Conservation (phyloP, 2,329 filamentous ascomycete genomes). For the Penicillium sp. region DNA sequence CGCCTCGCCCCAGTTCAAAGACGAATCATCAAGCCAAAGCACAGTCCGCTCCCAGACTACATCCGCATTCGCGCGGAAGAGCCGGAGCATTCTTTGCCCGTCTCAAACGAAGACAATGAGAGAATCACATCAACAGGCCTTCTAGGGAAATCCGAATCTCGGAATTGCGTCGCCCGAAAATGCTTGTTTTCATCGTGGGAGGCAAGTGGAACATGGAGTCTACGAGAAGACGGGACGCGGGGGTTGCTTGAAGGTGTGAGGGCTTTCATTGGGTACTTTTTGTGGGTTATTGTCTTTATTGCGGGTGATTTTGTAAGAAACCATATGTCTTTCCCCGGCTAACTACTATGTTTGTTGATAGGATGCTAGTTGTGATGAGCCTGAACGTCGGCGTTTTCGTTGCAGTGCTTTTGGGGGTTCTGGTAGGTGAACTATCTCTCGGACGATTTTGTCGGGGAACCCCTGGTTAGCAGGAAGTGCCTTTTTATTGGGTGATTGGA, state of each 20-base stretch:
- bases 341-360: background rate
- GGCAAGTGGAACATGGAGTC: conserved; percentile 4
- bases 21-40: background rate
- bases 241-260: background rate
- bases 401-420: background rate
- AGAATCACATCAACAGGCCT: background rate
- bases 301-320: background rate
- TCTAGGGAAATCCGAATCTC: background rate
- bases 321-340: background rate
- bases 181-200: background rate
- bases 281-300: background rate
- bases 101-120: background rate
- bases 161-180: background rate
- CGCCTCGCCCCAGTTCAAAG: background rate
- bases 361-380: conserved; percentile 10
- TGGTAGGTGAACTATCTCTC: conserved; percentile 5
- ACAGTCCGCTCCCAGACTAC: conserved; percentile 2
- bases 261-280: conserved; percentile 8
- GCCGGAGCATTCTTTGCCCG: background rate
- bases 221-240: conserved; percentile 1
- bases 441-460: conserved; percentile 4
- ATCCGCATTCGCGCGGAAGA: background rate
- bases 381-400: conserved; percentile 7
- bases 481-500: background rate
- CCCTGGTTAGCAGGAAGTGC: background rate